These are phyloP conservation scores for Aspergillus japonicus DNA, from an alignment of 2,329 filamentous ascomycete genomes.

Conservation along the genomic window DNA sequence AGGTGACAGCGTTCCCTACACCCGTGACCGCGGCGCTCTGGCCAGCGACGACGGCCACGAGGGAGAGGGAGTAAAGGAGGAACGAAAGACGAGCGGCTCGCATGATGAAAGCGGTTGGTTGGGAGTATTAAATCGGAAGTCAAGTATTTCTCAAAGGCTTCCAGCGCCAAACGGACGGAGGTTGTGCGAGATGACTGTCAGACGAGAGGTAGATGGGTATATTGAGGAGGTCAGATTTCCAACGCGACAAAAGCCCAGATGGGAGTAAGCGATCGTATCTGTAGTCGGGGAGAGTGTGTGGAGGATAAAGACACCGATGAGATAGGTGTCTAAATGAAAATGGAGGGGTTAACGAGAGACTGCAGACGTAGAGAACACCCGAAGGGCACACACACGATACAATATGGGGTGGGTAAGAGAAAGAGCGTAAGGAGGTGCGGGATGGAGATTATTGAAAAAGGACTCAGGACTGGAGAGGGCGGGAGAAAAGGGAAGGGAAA, in stretches of 20 bases:
- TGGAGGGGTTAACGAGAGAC: conserved; percentile 23
- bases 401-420: conserved; percentile 6
- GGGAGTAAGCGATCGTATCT: neutral
- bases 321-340: conserved; percentile 4
- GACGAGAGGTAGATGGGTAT: neutral
- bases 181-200: neutral
- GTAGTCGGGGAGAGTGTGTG: neutral
- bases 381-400: conserved; percentile 2
- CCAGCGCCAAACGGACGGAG: conserved; percentile 1
- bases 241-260: conserved; percentile 2
- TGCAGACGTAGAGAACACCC: conserved; percentile 8
- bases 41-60: conserved; percentile 31
- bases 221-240: neutral
- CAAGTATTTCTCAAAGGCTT: conserved; percentile 1
- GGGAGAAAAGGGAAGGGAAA: conserved; percentile 9
- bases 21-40: conserved; percentile 27
- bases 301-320: neutral
- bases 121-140: neutral
- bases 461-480: conserved; percentile 12
- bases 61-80: conserved; percentile 33
- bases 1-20: conserved; percentile 16
- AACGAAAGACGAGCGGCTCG: conserved; percentile 33
- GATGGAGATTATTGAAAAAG: conserved; percentile 13
- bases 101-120: conserved; percentile 25
- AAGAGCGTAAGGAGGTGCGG: conserved; percentile 13